Base-by-base conservation (phyloP, 1,139 yeast species). In the Debaryomyces nepalensis region DNA sequence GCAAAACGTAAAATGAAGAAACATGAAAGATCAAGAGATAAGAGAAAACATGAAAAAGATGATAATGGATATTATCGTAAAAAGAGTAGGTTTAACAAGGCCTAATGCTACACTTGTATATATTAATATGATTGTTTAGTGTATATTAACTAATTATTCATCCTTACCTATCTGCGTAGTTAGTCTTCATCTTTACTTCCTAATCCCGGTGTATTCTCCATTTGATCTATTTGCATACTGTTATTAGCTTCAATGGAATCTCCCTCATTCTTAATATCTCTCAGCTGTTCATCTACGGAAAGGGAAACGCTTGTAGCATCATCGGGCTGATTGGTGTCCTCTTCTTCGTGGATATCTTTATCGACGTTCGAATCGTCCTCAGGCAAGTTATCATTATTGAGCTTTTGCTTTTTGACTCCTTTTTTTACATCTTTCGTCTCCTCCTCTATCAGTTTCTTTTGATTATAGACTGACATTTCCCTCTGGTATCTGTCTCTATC, bases 1-100 rank as follows among this genome's bases (percentile, higher is more conserved):
- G 95, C 97, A 3, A 78, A 77, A 55, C 79, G 87, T 61, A 88
- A 87, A 65, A 60, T 87, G 54, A 84, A 75, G 64, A 87, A 87
- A 61, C 96, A 90, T 65, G 79, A 75, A 39, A 77, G 84, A 54
- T 77, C 79, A 33, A 79, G 95, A 61, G 93, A 86, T 51, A 87
- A 84, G 73, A 77, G 96, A 59, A 85, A 78, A 58, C 81, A 76
- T 41, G 82, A 77, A 41, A 85, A 80, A 60, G 95, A 87, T 58
- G 91, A 79, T 30, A 85, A 80, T 58, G 96, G 96, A 0, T 82
- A 71, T 52, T 87, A 86, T 55, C 85, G 79, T 18, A 87, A 82
- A 62, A 84, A 79, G 63, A 77, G 66, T 47, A 61, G 53, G 36
- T 26, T 32, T 20, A 23, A 32, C 16, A 11, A 15, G 22, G 24